phyloP scores from a whole-genome alignment of 1,139 yeast species.

The Pichia sp. region DNA sequence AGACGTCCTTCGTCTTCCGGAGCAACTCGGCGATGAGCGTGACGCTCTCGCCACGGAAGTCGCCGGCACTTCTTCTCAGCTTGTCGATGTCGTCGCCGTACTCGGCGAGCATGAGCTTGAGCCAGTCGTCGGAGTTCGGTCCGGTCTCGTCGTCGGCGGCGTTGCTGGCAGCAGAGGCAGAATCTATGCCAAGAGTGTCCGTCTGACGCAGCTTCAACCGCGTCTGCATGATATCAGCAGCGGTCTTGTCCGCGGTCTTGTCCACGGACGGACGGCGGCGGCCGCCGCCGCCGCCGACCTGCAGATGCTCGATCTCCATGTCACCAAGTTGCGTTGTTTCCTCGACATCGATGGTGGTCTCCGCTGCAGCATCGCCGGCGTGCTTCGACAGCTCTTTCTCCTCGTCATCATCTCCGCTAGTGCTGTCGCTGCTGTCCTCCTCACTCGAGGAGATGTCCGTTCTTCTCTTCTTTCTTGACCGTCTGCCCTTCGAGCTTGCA shows the following conservation, averaged over 20 bases:
- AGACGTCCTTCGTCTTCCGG: slow-evolving; percentile 12
- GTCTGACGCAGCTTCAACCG: slow-evolving; percentile 7
- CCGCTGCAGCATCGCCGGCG: neutral
- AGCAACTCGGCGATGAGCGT: slow-evolving; percentile 18
- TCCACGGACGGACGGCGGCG: neutral
- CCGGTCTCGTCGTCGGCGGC: neutral
- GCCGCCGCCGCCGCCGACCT: neutral
- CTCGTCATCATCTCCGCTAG: slow-evolving; percentile 17
- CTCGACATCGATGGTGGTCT: neutral
- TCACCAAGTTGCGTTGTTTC: slow-evolving; percentile 16
- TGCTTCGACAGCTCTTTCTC: neutral
- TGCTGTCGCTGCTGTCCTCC: slow-evolving; percentile 19
- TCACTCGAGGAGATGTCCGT: slow-evolving; percentile 46
- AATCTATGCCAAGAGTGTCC: neutral
- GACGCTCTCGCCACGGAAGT: slow-evolving; percentile 16
- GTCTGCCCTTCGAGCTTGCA: slow-evolving; percentile 27
- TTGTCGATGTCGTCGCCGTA: slow-evolving; percentile 21
- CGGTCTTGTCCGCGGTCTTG: slow-evolving; percentile 3
- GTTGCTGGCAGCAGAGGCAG: neutral
- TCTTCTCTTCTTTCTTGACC: slow-evolving; percentile 75
- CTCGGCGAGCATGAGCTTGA: slow-evolving; percentile 14
- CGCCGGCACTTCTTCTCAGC: slow-evolving; percentile 14
- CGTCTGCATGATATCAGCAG: slow-evolving; percentile 9
- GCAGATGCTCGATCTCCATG: neutral
- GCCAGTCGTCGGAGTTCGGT: slow-evolving; percentile 18